These are phyloP conservation scores for Schwanniomyces pseudopolymorphus DNA, from an alignment of 805 yeast genomes.

Conservation along the genomic window DNA sequence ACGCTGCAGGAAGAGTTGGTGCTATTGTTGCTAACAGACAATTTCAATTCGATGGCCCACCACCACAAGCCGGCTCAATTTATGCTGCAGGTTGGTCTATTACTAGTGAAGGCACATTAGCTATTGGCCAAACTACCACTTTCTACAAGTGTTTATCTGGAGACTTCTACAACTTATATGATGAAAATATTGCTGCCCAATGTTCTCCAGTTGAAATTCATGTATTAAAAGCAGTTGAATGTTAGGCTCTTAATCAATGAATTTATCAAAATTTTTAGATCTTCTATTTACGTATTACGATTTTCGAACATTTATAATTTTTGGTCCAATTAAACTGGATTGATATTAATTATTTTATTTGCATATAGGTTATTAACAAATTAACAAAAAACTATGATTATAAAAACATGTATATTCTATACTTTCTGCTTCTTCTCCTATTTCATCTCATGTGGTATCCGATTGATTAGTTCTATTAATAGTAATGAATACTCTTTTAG, in stretches of 20 bases:
- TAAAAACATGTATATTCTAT: too few species aligned
- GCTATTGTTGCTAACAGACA: conserved; percentile 80
- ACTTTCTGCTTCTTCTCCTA: too few species aligned
- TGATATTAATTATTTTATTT: background rate
- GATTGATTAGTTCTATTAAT: too few species aligned
- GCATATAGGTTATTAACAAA: background rate
- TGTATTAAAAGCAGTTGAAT: conserved; percentile 13
- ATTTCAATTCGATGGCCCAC: conserved; percentile 75
- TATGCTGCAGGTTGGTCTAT: conserved; percentile 64
- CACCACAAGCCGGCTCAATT: conserved; percentile 75
- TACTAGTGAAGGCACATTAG: conserved; percentile 50
- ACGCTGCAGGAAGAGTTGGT: conserved; percentile 66
- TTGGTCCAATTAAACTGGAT: background rate
- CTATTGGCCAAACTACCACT: conserved; percentile 57
- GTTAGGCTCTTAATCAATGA: conserved; percentile 8
- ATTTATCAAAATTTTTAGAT: background rate
- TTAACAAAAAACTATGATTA: too few species aligned
- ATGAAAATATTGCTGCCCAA: conserved; percentile 51
- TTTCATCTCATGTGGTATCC: too few species aligned
- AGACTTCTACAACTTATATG: conserved; percentile 76
- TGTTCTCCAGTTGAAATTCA: conserved; percentile 23
- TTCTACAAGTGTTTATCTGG: conserved; percentile 80
- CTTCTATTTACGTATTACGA: background rate
- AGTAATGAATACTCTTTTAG: too few species aligned
- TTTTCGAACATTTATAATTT: background rate